A percentile compares a stretch with the other conserved stretches of the same genome.
Conservation (phyloP, 352 stramenopile genomes). For the Hyaloperonospora arabidopsidis region DNA sequence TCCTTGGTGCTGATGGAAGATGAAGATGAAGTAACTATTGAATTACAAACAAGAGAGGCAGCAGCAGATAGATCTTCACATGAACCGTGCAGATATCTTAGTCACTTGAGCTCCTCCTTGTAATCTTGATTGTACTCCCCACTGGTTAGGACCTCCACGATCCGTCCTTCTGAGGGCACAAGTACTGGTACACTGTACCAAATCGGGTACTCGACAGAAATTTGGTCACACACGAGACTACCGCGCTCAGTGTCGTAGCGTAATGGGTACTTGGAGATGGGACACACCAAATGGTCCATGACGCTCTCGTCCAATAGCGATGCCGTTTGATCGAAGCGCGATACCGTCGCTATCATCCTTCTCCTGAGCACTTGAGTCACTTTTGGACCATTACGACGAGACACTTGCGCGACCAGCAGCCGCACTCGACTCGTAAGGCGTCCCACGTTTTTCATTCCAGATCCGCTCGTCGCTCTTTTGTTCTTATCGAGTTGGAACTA, state of each 20-base stretch:
- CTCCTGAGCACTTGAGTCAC: conserved; percentile 1
- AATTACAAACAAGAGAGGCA: no score
- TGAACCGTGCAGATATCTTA: no score
- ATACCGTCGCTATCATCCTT: conserved; percentile 8
- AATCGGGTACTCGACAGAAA: conserved; percentile 82
- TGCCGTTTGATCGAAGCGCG: conserved; percentile 18
- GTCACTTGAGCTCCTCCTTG: no score
- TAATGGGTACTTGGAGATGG: conserved; percentile 79
- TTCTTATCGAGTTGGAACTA: no score
- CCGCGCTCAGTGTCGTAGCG: conserved; percentile 54
- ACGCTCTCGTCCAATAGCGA: conserved; percentile 54
- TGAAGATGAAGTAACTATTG: no score
- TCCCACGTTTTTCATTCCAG: no score
- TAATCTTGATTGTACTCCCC: conserved; percentile 14
- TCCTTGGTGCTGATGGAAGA: no score
- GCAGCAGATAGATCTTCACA: no score
- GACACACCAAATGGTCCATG: conserved; percentile 74
- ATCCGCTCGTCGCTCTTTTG: no score
- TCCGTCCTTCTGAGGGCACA: conserved; percentile 61
- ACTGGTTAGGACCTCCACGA: conserved; percentile 40
- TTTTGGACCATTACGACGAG: not conserved
- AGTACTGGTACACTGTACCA: conserved; percentile 60
- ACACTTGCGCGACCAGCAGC: no score
- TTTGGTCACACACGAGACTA: conserved; percentile 72
- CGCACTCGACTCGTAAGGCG: no score